Conservation (phyloP, 495 filamentous ascomycete species). For the Neurospora sp. region DNA sequence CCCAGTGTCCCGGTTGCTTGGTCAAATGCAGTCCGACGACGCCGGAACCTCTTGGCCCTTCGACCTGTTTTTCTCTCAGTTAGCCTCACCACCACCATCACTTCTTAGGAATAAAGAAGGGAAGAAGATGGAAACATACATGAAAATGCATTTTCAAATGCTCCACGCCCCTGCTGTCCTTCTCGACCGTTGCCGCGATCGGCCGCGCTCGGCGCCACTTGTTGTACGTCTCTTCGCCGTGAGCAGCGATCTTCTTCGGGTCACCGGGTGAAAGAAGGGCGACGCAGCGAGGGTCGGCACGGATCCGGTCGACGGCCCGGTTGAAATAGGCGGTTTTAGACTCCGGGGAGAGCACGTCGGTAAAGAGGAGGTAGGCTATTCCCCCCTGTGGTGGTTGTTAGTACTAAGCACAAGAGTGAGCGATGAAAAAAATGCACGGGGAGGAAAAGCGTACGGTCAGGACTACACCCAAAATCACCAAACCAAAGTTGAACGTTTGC, state of each 20-base stretch:
- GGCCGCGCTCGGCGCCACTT: conserved; percentile 79
- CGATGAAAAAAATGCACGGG: neutral
- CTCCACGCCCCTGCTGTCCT: conserved; percentile 65
- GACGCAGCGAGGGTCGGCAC: conserved; percentile 56
- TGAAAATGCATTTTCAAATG: conserved; percentile 86
- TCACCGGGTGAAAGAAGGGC: conserved; percentile 57
- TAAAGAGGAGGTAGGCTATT: conserved; percentile 68
- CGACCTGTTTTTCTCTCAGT: conserved; percentile 44
- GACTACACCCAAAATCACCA: conserved; percentile 64
- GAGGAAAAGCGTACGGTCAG: conserved; percentile 50
- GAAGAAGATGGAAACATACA: conserved; percentile 35
- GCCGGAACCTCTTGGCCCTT: conserved; percentile 69
- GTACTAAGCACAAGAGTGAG: neutral
- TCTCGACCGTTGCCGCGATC: conserved; percentile 62
- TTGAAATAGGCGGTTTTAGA: conserved; percentile 85
- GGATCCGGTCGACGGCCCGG: conserved; percentile 70
- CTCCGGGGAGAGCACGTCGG: conserved; percentile 78
- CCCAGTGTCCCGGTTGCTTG: conserved; percentile 45
- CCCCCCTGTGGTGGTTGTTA: conserved; percentile 43
- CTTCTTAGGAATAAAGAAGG: neutral
- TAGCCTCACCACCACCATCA: conserved; percentile 10
- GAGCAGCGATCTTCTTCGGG: conserved; percentile 64
- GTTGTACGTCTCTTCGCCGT: conserved; percentile 73
- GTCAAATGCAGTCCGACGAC: conserved; percentile 69
- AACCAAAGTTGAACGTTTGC: conserved; percentile 76